A percentile compares a stretch with the other conserved stretches of the same genome.
These are phyloP conservation scores for Carallia pectinifolia DNA, from an alignment of 345 rosid species.

Conservation along the genomic window DNA sequence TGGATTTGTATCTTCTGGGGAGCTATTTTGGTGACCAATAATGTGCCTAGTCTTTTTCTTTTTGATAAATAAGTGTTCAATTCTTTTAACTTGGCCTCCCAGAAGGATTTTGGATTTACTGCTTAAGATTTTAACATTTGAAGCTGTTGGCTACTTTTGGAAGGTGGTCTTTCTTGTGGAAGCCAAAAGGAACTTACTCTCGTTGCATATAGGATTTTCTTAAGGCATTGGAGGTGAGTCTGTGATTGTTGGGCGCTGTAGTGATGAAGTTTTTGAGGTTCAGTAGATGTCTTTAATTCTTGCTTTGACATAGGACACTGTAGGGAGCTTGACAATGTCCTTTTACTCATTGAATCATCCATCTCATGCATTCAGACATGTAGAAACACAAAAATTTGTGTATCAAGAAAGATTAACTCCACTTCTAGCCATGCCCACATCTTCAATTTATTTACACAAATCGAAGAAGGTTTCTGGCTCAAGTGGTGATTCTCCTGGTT, in stretches of 20 bases:
- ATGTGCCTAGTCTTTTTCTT: too few relatives aligned
- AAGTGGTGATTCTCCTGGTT: slow-evolving; percentile 23
- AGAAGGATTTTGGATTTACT: too few relatives aligned
- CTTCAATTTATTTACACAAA: slow-evolving; percentile 49
- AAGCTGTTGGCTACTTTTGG: slow-evolving; percentile 1
- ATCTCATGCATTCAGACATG: slow-evolving; percentile 29
- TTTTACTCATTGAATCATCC: slow-evolving; percentile 41
- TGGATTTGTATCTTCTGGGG: too few relatives aligned
- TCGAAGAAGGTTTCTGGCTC: slow-evolving; percentile 39
- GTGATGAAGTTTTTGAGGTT: slow-evolving; percentile 17
- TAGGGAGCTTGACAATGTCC: slow-evolving; percentile 50
- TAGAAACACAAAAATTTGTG: slow-evolving; percentile 25
- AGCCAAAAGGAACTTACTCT: not conserved
- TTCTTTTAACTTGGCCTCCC: too few relatives aligned
- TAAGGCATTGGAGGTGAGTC: not conserved
- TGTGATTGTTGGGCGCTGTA: slow-evolving; percentile 10
- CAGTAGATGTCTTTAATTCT: not conserved
- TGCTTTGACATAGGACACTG: slow-evolving; percentile 26
- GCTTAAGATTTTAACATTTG: too few relatives aligned
- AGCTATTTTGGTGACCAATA: too few relatives aligned
- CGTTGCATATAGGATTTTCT: not conserved
- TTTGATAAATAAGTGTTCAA: too few relatives aligned
- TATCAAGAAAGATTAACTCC: slow-evolving; percentile 40
- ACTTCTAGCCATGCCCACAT: slow-evolving; percentile 46
- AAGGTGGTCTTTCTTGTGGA: not conserved